Conservation (phyloP, 495 filamentous ascomycete genomes). For the Xylaria telfairii region DNA sequence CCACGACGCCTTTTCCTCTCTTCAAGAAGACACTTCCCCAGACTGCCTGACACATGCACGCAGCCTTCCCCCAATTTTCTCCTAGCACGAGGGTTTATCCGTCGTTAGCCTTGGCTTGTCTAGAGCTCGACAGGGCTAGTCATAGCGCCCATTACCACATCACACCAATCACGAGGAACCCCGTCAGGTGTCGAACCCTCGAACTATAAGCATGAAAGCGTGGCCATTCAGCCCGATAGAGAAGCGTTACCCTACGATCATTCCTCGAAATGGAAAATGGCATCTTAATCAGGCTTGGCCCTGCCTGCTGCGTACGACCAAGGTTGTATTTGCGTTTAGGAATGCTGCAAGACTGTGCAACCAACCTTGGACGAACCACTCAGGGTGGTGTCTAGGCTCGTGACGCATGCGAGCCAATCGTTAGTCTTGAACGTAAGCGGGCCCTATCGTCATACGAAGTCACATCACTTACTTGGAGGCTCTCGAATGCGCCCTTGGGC, state of each 20-base stretch:
- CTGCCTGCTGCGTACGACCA: constrained; percentile 16
- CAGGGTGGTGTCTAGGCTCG: constrained; percentile 25
- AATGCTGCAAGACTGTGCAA: constrained; percentile 24
- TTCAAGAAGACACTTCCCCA: not conserved
- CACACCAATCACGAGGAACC: constrained; percentile 21
- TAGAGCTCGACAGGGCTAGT: constrained; percentile 16
- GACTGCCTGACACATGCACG: not conserved
- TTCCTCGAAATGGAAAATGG: constrained; percentile 24
- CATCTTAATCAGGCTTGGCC: constrained; percentile 24
- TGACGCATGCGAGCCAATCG: constrained; percentile 26
- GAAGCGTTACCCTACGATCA: constrained; percentile 21
- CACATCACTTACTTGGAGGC: constrained; percentile 26
- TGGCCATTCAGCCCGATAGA: constrained; percentile 26
- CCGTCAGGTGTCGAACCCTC: constrained; percentile 16
- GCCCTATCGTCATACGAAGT: constrained; percentile 28
- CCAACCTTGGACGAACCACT: constrained; percentile 27
- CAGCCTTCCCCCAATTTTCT: not conserved
- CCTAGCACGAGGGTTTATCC: not conserved
- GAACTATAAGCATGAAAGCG: constrained; percentile 13
- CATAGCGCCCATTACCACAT: constrained; percentile 16
- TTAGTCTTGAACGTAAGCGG: constrained; percentile 8
- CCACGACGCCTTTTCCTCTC: not conserved
- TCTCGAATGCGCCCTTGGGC: constrained; percentile 19
- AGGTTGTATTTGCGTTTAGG: constrained; percentile 25
- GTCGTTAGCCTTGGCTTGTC: constrained; percentile 2